Evolutionary conservation across 1,284 basidiomycete genomes (phyloP), one percentile per base, ranked within the genome.

Genomic region (Apiotrichum domesticum): DNA sequence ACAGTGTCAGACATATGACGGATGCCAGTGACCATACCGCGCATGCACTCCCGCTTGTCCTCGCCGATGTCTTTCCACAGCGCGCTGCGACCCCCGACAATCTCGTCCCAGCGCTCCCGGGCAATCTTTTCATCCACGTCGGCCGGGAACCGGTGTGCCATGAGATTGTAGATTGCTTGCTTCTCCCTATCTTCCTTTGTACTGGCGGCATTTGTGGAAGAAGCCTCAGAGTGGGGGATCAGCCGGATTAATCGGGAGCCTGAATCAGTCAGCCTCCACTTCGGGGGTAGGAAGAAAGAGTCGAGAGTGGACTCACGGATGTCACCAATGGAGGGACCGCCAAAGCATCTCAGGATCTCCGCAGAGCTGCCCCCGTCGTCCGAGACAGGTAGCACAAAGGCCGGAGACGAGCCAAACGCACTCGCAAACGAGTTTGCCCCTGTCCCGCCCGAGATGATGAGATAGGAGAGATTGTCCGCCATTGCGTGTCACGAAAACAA

Each of bases 1-100:
- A 29, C 29, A 29, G 29, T 29, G 29, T 13, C 9, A 39, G 37
- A 39, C 37, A 9, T 39, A 39, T 39, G 37, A 39, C 37, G 37
- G 13, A 43, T 43, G 7, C 15, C 9, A 43, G 42, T 34, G 8
- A 4, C 63, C 72, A 64, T 56, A 75, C 75, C 71, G 54, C 75
- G 51, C 7, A 77, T 73, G 57, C 72, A 74, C 73, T 98, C 95
- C 74, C 94, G 94, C 62, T 92, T 84, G 72, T 98, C 95, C 42
- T 84, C 84, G 0, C 93, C 90, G 48, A 98, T 92, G 0, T 90
- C 91, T 4, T 79, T 72, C 95, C 95, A 98, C 3, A 97, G 80
- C 1, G 67, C 63, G 68, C 90, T 93, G 34, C 82, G 81, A 0
- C 95, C 95, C 77, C 98, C 94, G 11, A 98, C 87, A 59, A 98